Evolutionary conservation across 176 grass and related monocot genomes (phyloP).

Genomic region (Chloris gayana): DNA sequence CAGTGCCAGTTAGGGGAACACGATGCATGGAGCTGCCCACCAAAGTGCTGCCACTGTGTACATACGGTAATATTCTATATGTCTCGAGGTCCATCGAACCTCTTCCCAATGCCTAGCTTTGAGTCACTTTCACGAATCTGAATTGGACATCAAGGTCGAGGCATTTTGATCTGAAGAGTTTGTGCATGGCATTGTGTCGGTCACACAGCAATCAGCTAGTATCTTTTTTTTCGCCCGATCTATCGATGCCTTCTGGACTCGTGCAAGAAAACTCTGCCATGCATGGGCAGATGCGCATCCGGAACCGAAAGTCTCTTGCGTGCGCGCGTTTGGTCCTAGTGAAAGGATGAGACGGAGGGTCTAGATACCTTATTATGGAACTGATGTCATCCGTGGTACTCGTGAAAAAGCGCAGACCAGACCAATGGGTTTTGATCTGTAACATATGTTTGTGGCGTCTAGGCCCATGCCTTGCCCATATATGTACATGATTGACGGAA

Average conservation of each 20-base stretch:
- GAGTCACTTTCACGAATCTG: conserved; percentile 21
- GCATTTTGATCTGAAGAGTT: not conserved
- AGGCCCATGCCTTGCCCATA: not conserved
- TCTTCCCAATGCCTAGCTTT: not conserved
- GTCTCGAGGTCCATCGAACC: not conserved
- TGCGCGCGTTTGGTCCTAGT: not conserved
- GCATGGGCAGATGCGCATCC: not conserved
- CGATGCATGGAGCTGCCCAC: not conserved
- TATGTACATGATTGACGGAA: not conserved
- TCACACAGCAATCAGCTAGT: not conserved
- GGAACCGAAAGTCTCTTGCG: not conserved
- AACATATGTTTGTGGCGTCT: not conserved
- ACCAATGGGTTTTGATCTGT: not conserved
- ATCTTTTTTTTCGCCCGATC: not conserved
- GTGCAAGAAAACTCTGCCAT: not conserved
- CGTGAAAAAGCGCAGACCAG: not conserved
- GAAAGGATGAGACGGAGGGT: not conserved
- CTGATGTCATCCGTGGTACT: not conserved
- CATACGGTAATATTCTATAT: not conserved
- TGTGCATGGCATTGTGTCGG: not conserved
- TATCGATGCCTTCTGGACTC: not conserved
- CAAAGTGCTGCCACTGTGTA: not conserved
- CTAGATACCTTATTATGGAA: not conserved
- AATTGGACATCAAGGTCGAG: not conserved
- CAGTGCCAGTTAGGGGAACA: not conserved